Evolutionary conservation across 495 filamentous ascomycete species (phyloP).

Genomic region (Acidiella bohemica): DNA sequence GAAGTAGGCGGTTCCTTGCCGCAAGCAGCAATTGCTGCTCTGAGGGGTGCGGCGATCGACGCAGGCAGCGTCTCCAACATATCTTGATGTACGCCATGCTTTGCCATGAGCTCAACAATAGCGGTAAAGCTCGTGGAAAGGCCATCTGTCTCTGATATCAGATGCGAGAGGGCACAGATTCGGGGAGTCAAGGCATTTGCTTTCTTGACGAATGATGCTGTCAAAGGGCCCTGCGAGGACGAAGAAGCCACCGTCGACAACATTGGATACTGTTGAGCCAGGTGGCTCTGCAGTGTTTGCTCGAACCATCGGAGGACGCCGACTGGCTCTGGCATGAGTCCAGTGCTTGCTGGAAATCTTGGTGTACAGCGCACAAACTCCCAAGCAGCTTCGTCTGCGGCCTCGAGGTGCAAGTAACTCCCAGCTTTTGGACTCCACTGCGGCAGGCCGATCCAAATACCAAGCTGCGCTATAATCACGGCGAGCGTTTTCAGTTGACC

Average conservation of each 20-base stretch:
- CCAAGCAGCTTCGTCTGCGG: slow-evolving; percentile 46
- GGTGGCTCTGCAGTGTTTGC: slow-evolving; percentile 21
- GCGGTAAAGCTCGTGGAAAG: background rate
- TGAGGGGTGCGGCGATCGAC: slow-evolving; percentile 60
- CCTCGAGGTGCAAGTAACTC: slow-evolving; percentile 57
- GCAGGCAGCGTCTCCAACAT: slow-evolving; percentile 74
- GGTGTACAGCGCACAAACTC: slow-evolving; percentile 42
- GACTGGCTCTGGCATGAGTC: slow-evolving; percentile 12
- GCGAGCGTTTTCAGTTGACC: slow-evolving; percentile 50
- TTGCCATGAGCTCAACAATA: slow-evolving; percentile 35
- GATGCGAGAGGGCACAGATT: slow-evolving; percentile 3
- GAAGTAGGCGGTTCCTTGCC: slow-evolving; percentile 65
- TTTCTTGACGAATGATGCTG: background rate
- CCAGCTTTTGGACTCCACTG: slow-evolving; percentile 46
- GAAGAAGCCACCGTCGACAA: slow-evolving; percentile 11
- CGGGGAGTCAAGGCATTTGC: slow-evolving; percentile 5
- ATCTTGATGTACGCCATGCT: slow-evolving; percentile 40
- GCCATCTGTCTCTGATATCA: slow-evolving; percentile 6
- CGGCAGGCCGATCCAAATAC: slow-evolving; percentile 71
- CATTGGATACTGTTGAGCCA: slow-evolving; percentile 12
- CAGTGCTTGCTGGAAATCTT: background rate
- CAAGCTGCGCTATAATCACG: slow-evolving; percentile 64
- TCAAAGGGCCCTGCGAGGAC: background rate
- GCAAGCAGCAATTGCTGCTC: slow-evolving; percentile 70
- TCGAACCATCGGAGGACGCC: slow-evolving; percentile 53